Base-by-base conservation (phyloP, 1,139 yeast species). In the Pichia sp. region DNA sequence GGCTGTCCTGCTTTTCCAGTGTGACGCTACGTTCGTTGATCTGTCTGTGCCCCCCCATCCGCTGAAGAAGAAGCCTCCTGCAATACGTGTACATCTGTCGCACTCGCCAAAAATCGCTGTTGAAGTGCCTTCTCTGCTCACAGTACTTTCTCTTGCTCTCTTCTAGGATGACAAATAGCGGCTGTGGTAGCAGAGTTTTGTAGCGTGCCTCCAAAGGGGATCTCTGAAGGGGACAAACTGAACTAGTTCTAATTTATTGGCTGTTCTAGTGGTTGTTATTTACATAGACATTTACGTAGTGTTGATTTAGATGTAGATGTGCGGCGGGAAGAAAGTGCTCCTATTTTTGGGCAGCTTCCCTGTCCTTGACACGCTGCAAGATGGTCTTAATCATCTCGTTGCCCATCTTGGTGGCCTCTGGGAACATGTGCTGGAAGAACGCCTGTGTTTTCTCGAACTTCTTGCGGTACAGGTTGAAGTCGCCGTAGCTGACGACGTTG, bases 351-450 rank as follows among this genome's bases (percentile, higher is more conserved):
- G 15, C 13, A 26, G 23, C 30, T 23, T 46, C 69, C 45, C 76
- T 65, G 52, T 79, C 80, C 48, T 68, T 69, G 2, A 78, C 84
- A 59, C 82, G 70, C 54, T 76, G 73, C 57, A 85, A 72, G 50
- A 92, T 92, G n/a, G 92, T 89, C 67, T 81, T 83, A 60, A 93
- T 88, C 99, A 93, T 93, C 62, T 89, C 96, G 71, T 93, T 93
- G n/a, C 99, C 98, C 49, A 90, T 77, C 45, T 80, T 81, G 62
- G 85, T 88, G 11, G 98, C 98, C 63, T 90, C 97, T 4, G 88
- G 83, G 56, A 92, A 80, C 88, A 87, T 90, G 8, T 92, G 95
- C 57, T 79, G 75, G 72, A 93, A 93, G 70, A 88, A 93, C 34
- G 75, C 67, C 66, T 90, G 97, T 0, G 95, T 87, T 50, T 78